Evolutionary conservation across 2,329 filamentous ascomycete species (phyloP).

Genomic region (Colletotrichum ledebouriae): DNA sequence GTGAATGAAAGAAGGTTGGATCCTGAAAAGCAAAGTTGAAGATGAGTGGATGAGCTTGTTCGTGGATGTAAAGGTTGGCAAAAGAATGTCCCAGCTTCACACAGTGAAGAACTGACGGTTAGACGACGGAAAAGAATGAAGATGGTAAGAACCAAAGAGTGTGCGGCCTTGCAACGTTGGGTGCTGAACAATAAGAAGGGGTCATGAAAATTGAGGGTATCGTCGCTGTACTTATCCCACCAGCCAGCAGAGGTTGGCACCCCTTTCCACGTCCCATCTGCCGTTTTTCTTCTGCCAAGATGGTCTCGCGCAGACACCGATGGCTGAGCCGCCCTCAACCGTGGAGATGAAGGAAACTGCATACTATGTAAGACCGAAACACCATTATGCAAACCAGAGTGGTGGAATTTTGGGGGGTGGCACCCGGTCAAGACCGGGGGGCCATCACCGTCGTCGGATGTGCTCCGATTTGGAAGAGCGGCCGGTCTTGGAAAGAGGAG

Average conservation of each 20-base stretch:
- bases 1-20: constrained; percentile 3
- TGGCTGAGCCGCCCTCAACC: constrained; percentile 25
- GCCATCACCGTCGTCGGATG: constrained; percentile 20
- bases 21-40: constrained; percentile 17
- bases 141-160: constrained; percentile 38
- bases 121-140: constrained; percentile 39
- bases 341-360: constrained; percentile 19
- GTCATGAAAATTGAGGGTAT: neutral
- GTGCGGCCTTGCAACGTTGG: constrained; percentile 40
- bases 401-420: constrained; percentile 32
- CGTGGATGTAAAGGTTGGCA: constrained; percentile 34
- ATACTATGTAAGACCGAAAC: constrained; percentile 36
- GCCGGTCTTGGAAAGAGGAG: constrained; percentile 34
- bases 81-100: constrained; percentile 43
- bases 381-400: constrained; percentile 35
- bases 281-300: neutral
- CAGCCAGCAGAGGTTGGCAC: neutral
- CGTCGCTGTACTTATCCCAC: constrained; percentile 31
- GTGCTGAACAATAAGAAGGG: constrained; percentile 15
- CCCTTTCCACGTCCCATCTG: constrained; percentile 7
- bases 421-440: constrained; percentile 32
- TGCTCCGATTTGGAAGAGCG: constrained; percentile 35
- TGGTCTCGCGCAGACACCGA: constrained; percentile 9
- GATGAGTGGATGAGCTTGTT: constrained; percentile 33
- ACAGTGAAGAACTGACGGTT: constrained; percentile 42